Evolutionary conservation across 1,284 basidiomycete species (phyloP), one percentile per base, ranked within the genome.

Genomic region (Garcileccinum viscosum): DNA sequence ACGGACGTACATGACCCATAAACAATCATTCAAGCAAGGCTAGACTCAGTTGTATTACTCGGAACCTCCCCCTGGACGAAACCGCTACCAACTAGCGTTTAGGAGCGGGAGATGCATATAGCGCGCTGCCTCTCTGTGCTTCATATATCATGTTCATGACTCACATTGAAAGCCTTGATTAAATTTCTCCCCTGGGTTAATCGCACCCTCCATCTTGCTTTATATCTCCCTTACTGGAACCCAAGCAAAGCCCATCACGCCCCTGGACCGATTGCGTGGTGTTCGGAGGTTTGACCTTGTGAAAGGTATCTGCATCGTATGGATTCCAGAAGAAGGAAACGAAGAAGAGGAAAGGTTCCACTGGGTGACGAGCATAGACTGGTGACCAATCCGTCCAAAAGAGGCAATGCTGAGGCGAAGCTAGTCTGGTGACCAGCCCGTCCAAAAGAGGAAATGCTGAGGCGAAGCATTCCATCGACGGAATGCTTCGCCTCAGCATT

Each of bases 121-220:
- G 87, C 88, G 68, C 72, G 85, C 75, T 37, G 14, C 61, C 24
- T 69, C 50, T 65, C 4, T 22, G 58, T 42, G 30, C 42, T 72
- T 64, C 40, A 62, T 35, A 58, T 27, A 12, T 47, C 32, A 35
- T 24, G 65, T 50, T 59, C 14, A 35, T 35, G 32, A 32, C 58
- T 32, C 7, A 17, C 58, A 8, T n/a, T 69, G 19, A 71, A 62
- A 1, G 11, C 44, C 58, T 60, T 65, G 56, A 63, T 70, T 71
- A 92, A 90, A 88, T 4, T 92, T 87, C 79, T 78, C 80, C 7
- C 88, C 89, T 3, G 90, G 90, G 3, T 75, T 90, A 37, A 86
- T 92, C 65, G 90, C 88, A 27, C 69, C 81, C 22, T 80, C 80
- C 15, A 79, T 78, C 17, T 74, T 92, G 22, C 83, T 82, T 72